Base-by-base conservation (phyloP, 768 basidiomycete genomes). In the Cystofilobasidium capitatum region DNA sequence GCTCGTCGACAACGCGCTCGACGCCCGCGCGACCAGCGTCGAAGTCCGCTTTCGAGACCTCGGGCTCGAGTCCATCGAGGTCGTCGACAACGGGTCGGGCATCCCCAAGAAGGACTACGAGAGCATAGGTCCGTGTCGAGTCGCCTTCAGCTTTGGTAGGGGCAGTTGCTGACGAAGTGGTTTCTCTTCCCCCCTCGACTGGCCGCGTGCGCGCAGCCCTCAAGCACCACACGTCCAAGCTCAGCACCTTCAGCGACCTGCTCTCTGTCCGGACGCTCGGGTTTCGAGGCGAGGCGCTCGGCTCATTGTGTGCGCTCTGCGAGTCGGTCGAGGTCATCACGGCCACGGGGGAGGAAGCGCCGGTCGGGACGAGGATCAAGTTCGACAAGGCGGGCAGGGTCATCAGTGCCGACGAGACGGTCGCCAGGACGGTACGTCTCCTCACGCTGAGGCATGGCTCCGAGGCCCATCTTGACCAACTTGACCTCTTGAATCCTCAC, bases 281-380 rank as follows among this genome's bases (percentile, higher is more conserved):
- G 0, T 99, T 98, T 74, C 83, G 96, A 42, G 96, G 96, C 20
- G 96, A 99, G 78, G 96, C 96, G 0, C 80, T 99, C 0, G 91
- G 91, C 9, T 92, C 94, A 3, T 81, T 99, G 0, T 99, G 93
- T 74, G 89, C 89, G 1, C 78, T 96, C 0, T 83, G 85, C 59
- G 86, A 88, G 63, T 77, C 80, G 3, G 82, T 97, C 14, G 80
- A 79, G 0, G 81, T 97, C 58, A 82, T 82, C 0, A 97, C 94
- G 0, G 82, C 88, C 3, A 91, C 89, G 0, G 79, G 81, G 24
- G 76, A 79, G 10, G 85, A 84, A 3, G 82, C 86, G 0, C 91
- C 92, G 0, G 84, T 88, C 80, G 96, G 91, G 2, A 84, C 85
- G 6, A 78, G 83, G 26, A 79, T 99, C n/a, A 83, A 87, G 58